These are phyloP conservation scores for Chrysoporthe austroafricana DNA, from an alignment of 2,329 filamentous ascomycete genomes.

Conservation along the genomic window DNA sequence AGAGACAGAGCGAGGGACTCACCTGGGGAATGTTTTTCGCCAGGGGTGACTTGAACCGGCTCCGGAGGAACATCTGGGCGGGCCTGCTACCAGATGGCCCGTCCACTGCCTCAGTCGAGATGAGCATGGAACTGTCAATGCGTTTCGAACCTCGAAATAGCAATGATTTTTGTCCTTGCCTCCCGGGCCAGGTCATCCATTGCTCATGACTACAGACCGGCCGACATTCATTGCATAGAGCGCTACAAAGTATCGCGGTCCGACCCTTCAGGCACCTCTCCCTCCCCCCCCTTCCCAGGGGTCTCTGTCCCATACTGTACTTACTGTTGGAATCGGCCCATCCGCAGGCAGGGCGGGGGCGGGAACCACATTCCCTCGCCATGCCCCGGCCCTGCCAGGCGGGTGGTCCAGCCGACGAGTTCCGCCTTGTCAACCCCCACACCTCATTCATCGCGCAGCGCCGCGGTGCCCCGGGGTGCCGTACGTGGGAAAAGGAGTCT, in stretches of 20 bases:
- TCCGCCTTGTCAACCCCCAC: constrained; percentile 14
- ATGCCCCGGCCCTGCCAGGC: constrained; percentile 5
- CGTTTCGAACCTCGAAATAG: constrained; percentile 20
- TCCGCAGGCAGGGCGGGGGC: neutral
- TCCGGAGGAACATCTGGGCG: constrained; percentile 1
- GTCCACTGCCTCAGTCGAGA: constrained; percentile 23
- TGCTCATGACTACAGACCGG: neutral
- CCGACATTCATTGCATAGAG: neutral
- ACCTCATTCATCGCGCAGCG: constrained; percentile 10
- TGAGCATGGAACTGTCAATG: constrained; percentile 17
- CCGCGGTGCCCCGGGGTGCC: constrained; percentile 1
- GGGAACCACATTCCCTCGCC: constrained; percentile 1
- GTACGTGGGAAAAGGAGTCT: constrained; percentile 5
- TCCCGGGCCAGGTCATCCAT: neutral
- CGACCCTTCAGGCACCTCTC: neutral
- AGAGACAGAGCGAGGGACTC: neutral
- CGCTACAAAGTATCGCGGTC: no score
- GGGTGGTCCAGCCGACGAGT: constrained; percentile 8
- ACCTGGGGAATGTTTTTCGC: neutral
- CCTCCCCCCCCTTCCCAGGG: neutral
- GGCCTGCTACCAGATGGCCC: constrained; percentile 18
- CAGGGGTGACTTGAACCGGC: neutral
- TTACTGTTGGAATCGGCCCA: neutral
- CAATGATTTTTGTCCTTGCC: constrained; percentile 7
- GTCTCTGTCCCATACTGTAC: neutral